Percentiles rank a stretch among this genome's conserved stretches.
phyloP scores from a whole-genome alignment of 805 yeast species.

The Lachancea quebecensis region DNA sequence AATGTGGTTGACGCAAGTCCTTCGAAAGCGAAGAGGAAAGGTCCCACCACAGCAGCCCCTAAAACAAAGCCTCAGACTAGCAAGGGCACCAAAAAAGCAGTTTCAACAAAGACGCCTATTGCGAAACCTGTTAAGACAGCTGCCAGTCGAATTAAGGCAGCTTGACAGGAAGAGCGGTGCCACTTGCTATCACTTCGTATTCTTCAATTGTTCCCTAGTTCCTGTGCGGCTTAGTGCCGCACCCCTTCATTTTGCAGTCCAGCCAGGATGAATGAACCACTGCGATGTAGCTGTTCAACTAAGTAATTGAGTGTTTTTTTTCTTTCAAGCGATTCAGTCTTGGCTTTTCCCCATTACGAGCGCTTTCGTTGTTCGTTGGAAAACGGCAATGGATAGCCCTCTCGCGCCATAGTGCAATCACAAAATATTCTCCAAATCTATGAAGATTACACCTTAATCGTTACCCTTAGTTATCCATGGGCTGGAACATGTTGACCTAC shows the following conservation, averaged over 20 bases:
- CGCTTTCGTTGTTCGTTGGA: not conserved
- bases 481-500: no score
- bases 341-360: not conserved
- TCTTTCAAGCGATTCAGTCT: not conserved
- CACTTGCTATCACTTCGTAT: not conserved
- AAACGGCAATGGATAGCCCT: no score
- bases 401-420: no score
- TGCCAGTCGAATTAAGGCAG: not conserved
- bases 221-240: no score
- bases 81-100: not conserved
- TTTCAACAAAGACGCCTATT: not conserved
- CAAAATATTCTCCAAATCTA: no score
- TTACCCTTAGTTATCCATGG: no score
- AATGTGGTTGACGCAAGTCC: not conserved
- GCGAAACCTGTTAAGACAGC: not conserved
- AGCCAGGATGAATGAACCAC: not conserved
- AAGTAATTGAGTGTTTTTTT: not conserved
- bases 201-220: not conserved
- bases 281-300: not conserved
- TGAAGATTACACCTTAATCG: no score
- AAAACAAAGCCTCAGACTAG: not conserved
- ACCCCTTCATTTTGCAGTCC: no score
- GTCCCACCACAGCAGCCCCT: not conserved
- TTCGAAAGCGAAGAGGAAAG: conserved; percentile 1
- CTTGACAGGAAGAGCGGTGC: not conserved